Conservation (phyloP, 2,329 filamentous ascomycete genomes). For the Colletotrichum salicis region DNA sequence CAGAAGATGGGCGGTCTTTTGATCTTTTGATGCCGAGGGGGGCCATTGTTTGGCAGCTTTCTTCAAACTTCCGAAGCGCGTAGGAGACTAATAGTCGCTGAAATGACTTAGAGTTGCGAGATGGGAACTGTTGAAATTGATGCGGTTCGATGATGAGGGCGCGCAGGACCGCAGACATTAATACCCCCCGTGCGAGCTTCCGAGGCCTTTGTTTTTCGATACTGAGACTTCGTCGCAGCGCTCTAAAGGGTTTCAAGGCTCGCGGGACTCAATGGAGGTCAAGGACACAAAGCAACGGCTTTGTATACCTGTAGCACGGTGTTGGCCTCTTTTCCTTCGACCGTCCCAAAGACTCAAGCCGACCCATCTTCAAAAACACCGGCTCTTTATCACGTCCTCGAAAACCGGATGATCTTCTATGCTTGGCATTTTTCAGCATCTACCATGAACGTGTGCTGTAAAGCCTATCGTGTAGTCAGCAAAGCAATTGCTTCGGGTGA, state of each 20-base stretch:
- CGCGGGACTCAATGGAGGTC: neutral
- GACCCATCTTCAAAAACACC: neutral
- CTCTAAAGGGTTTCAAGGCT: neutral
- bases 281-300: neutral
- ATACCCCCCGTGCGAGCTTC: neutral
- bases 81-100: neutral
- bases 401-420: neutral
- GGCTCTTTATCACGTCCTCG: neutral
- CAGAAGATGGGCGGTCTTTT: neutral
- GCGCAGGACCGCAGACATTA: neutral
- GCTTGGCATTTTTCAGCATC: neutral
- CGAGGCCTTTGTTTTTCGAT: neutral
- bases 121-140: neutral
- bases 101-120: neutral
- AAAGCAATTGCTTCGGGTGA: neutral
- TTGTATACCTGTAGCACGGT: neutral
- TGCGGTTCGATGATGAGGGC: neutral
- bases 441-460: slow-evolving; percentile 26
- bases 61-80: neutral
- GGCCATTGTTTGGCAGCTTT: neutral
- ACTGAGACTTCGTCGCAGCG: neutral
- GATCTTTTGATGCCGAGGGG: neutral
- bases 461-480: slow-evolving; percentile 24
- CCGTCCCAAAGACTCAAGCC: neutral
- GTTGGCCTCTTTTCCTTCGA: neutral